Percentiles rank a stretch among this genome's conserved stretches.
These are phyloP conservation scores for Saccharomyces hybrid DNA, from an alignment of 1,139 yeast species.

Conservation along the genomic window DNA sequence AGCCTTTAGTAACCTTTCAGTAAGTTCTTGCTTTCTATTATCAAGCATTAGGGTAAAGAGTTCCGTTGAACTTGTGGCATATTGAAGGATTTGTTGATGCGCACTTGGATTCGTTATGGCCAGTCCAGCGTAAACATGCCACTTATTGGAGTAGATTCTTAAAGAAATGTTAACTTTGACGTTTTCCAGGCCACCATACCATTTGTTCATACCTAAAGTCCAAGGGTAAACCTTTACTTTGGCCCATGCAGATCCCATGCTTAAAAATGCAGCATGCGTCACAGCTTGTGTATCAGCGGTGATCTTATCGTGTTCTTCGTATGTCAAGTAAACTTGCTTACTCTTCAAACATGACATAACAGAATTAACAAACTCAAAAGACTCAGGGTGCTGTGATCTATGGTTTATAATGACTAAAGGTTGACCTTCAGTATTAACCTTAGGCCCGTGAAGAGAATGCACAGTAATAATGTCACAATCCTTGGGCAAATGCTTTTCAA, in stretches of 20 bases:
- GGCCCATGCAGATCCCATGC: conserved; percentile 97
- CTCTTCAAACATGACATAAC: conserved; percentile 69
- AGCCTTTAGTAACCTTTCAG: conserved; percentile 54
- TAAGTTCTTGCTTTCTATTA: conserved; percentile 51
- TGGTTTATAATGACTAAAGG: conserved; percentile 83
- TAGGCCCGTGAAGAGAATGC: conserved; percentile 93
- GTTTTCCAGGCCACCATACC: conserved; percentile 92
- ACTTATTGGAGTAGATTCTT: conserved; percentile 83
- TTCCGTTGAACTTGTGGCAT: conserved; percentile 76
- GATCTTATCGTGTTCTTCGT: conserved; percentile 81
- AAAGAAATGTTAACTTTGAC: conserved; percentile 90
- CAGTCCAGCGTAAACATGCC: conserved; percentile 97
- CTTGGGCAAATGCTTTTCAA: conserved; percentile 61
- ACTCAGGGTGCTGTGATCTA: conserved; percentile 46
- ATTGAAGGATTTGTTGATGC: conserved; percentile 82
- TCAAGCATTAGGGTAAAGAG: conserved; percentile 77
- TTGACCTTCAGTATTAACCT: conserved; percentile 80
- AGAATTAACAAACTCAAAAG: conserved; percentile 52
- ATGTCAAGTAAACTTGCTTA: conserved; percentile 68
- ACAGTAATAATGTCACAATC: conserved; percentile 80
- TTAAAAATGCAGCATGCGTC: conserved; percentile 92
- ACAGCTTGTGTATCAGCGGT: conserved; percentile 99
- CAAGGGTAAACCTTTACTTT: conserved; percentile 81
- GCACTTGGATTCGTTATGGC: conserved; percentile 95
- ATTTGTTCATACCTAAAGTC: conserved; percentile 43